Base-by-base conservation (phyloP, 345 rosid genomes). In the Eucalyptus dawsonii region DNA sequence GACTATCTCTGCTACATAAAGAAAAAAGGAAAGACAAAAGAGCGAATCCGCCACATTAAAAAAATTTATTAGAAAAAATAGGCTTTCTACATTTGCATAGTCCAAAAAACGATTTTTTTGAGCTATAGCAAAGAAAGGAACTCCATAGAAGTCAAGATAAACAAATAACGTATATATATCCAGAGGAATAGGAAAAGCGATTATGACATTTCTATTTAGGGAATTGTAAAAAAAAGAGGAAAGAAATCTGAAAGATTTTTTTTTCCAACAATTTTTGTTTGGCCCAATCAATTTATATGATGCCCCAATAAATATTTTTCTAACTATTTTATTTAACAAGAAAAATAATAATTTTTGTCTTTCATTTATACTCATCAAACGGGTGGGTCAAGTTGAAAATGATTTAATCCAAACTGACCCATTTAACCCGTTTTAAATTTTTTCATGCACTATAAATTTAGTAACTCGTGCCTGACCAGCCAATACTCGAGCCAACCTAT, bases 401-500 rank as follows among this genome's bases (percentile, higher is more conserved):
- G 11, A 10, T 24, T 56, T 56, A 56, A 56, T 56, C 62, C 29
- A 56, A 56, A 56, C 2, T 24, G 0, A 56, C 3, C 4, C 29
- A 22, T 4, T 9, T 56, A 56, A 56, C 62, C 6, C 0, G 6
- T 56, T 56, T 56, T 56, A 0, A 56, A 22, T 56, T 22, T 56
- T 56, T 56, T 56, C 62, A 56, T 9, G 2, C 6, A 24, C 1
- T 22, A 22, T 24, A 56, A 56, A 56, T 56, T 24, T 56, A 56
- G 13, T 56, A 56, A 56, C 62, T 56, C 2, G 0, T 56, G 29
- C 1, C 12, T 9, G 0, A 9, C 27, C 6, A 56, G 22, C 6
- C 27, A 25, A 56, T 22, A 22, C 12, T 54, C 2, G 0, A 56
- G 0, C 12, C 0, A 1, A 22, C 29, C 6, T 56, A 22, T 56